A percentile compares a stretch with the other conserved stretches of the same genome.
Evolutionary conservation across 2,329 filamentous ascomycete genomes (phyloP).

Genomic region (Huntiella omanensis): DNA sequence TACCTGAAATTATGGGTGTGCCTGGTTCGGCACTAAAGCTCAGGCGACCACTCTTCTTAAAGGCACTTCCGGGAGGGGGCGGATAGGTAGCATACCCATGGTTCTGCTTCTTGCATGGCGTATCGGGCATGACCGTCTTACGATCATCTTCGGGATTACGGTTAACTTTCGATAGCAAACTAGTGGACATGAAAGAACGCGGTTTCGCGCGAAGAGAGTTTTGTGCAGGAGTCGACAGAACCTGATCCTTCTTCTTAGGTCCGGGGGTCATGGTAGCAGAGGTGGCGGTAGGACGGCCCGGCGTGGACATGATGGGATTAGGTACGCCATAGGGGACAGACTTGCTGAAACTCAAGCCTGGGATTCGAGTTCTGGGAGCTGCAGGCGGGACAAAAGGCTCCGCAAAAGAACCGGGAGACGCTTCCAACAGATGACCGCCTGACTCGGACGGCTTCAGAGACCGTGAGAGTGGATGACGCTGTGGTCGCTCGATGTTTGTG

Average conservation of each 20-base stretch:
- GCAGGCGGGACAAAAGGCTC: conserved; percentile 8
- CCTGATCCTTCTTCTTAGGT: neutral
- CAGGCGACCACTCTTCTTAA: conserved; percentile 47
- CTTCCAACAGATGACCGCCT: conserved; percentile 56
- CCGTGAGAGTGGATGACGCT: conserved; percentile 69
- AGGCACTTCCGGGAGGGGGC: conserved; percentile 36
- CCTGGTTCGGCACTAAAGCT: conserved; percentile 57
- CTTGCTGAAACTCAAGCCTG: conserved; percentile 11
- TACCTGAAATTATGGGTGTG: conserved; percentile 56
- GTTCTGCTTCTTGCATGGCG: conserved; percentile 80
- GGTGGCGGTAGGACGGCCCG: conserved; percentile 14
- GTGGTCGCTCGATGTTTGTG: conserved; percentile 21
- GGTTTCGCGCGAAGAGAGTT: conserved; percentile 7
- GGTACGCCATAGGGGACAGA: conserved; percentile 7
- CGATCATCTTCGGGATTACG: conserved; percentile 53
- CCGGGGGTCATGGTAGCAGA: conserved; percentile 19
- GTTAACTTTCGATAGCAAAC: conserved; percentile 86
- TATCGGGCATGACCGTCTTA: conserved; percentile 68
- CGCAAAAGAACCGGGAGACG: conserved; percentile 25
- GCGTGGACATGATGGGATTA: conserved; percentile 6
- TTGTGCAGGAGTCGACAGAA: conserved; percentile 7
- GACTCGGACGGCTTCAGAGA: conserved; percentile 78
- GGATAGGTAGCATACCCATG: conserved; percentile 46
- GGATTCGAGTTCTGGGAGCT: conserved; percentile 21
- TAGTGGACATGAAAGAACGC: conserved; percentile 67